A percentile compares a stretch with the other conserved stretches of the same genome.
These are phyloP conservation scores for Lizonia empirigonia DNA, from an alignment of 2,329 filamentous ascomycete genomes.

Conservation along the genomic window DNA sequence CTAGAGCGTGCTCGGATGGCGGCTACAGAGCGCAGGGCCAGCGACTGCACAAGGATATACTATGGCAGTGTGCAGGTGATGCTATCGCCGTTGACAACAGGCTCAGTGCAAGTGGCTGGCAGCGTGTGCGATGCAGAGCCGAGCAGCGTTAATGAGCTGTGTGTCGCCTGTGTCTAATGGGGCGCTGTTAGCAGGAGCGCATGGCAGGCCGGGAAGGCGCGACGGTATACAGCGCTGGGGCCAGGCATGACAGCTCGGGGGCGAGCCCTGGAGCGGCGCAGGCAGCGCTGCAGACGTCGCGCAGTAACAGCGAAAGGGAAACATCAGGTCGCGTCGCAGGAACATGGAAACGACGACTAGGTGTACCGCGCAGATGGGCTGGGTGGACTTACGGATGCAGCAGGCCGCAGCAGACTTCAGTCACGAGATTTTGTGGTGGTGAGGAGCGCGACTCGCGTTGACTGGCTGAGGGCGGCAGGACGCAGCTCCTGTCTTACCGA, in stretches of 20 bases:
- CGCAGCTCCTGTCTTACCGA: conserved; percentile 25
- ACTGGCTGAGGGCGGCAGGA: conserved; percentile 26
- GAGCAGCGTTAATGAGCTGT: conserved; percentile 26
- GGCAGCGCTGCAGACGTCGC: conserved; percentile 13
- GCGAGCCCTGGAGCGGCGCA: neutral
- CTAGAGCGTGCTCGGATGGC: conserved; percentile 27
- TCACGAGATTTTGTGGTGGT: conserved; percentile 46
- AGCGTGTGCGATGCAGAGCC: conserved; percentile 31
- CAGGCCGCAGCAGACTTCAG: conserved; percentile 39
- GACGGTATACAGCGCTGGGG: conserved; percentile 17
- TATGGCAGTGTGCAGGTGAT: conserved; percentile 40
- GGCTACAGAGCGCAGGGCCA: conserved; percentile 25
- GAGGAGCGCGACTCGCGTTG: conserved; percentile 33
- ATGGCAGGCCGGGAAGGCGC: conserved; percentile 17
- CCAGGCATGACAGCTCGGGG: conserved; percentile 5
- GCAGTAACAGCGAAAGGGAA: conserved; percentile 4
- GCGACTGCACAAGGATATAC: conserved; percentile 31
- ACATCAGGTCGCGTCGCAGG: conserved; percentile 11
- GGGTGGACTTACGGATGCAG: conserved; percentile 43
- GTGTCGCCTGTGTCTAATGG: conserved; percentile 30
- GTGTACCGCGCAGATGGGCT: conserved; percentile 8
- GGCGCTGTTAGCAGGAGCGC: conserved; percentile 33
- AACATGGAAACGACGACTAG: conserved; percentile 17
- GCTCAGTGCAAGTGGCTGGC: conserved; percentile 24
- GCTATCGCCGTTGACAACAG: conserved; percentile 21